These are phyloP conservation scores for Myxozyma sirexii DNA, from an alignment of 805 yeast genomes.

Conservation along the genomic window DNA sequence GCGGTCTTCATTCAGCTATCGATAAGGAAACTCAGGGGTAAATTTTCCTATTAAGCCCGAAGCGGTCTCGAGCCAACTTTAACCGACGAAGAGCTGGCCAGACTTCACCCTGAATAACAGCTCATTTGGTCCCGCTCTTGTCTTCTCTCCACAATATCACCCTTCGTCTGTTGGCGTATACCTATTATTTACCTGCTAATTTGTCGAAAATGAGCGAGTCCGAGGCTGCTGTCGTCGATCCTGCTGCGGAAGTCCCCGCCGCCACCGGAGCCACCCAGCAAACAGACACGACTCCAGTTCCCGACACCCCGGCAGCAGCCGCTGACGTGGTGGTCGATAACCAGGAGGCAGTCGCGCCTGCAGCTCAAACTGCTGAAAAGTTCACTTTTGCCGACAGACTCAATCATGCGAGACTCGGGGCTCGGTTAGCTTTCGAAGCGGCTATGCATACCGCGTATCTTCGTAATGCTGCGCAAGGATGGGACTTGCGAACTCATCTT, in stretches of 20 bases:
- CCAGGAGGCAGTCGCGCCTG: neutral
- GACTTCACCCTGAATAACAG: neutral
- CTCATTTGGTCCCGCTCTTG: neutral
- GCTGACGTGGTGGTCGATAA: neutral
- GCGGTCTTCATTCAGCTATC: too few relatives aligned
- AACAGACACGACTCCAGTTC: neutral
- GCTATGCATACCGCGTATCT: conserved; percentile 24
- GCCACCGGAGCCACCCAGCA: neutral
- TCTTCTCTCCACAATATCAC: too few relatives aligned
- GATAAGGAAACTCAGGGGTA: neutral
- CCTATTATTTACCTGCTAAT: too few relatives aligned
- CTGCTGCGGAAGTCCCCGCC: neutral
- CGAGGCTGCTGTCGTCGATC: neutral
- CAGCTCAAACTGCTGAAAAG: neutral
- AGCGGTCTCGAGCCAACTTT: neutral
- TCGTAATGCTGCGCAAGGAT: conserved; percentile 27
- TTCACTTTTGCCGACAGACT: neutral
- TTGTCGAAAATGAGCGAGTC: neutral
- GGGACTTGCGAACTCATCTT: conserved; percentile 30
- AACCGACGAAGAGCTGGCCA: neutral
- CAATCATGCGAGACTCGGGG: neutral
- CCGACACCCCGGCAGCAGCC: neutral
- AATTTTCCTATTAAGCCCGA: neutral
- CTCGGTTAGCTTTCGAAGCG: conserved; percentile 20
- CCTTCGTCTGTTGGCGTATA: too few relatives aligned